Percentiles rank a stretch among this genome's conserved stretches.
These are phyloP conservation scores for Butyriboletus loyo DNA, from an alignment of 768 basidiomycete genomes.

Conservation along the genomic window DNA sequence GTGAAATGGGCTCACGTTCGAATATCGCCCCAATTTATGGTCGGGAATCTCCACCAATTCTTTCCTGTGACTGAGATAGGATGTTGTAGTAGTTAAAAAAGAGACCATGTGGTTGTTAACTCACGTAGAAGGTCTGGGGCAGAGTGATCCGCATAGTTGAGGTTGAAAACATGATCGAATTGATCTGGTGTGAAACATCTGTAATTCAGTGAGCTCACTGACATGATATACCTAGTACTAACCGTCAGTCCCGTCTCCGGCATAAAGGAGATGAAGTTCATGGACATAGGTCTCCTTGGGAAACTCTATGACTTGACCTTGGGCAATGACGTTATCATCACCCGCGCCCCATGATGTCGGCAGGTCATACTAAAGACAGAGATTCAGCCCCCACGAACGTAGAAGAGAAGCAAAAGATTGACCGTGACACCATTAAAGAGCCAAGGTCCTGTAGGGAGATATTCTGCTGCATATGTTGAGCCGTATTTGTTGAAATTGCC, in stretches of 20 bases:
- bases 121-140: conserved; percentile 35
- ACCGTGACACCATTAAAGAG: conserved; percentile 40
- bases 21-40: conserved; percentile 42
- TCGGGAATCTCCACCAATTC: conserved; percentile 44
- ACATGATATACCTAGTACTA: conserved; percentile 2
- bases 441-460: conserved; percentile 40
- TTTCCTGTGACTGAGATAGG: conserved; percentile 38
- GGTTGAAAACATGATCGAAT: conserved; percentile 33
- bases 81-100: not conserved
- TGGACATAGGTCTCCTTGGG: conserved; percentile 37
- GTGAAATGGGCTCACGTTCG: conserved; percentile 34
- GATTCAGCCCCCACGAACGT: not conserved
- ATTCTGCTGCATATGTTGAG: conserved; percentile 39
- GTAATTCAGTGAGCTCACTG: not conserved
- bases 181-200: conserved; percentile 21
- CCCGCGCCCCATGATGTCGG: conserved; percentile 9
- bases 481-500: conserved; percentile 41
- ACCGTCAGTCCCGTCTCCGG: conserved; percentile 40
- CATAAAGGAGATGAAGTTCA: conserved; percentile 48
- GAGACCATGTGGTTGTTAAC: not conserved
- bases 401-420: not conserved
- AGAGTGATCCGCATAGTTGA: conserved; percentile 38
- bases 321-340: conserved; percentile 44
- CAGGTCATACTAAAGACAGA: conserved; percentile 33
- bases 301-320: conserved; percentile 40